Conservation (phyloP, 352 stramenopile species). For the Globisporangium acanthophoron region DNA sequence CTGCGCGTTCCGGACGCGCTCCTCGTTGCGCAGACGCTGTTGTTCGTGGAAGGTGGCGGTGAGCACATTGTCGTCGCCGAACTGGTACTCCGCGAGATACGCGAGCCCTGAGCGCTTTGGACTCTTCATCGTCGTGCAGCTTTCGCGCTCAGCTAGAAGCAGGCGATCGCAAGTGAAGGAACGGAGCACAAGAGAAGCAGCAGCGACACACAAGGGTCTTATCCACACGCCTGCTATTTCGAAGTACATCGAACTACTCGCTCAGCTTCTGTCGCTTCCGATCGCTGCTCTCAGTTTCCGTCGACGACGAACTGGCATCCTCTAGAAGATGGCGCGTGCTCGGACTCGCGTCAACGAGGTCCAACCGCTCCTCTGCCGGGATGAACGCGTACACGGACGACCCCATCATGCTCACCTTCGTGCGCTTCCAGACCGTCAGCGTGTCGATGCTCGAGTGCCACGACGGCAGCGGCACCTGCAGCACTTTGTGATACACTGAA, state of each 20-base stretch:
- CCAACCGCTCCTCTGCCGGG: conserved; percentile 62
- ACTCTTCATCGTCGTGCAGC: conserved; percentile 30
- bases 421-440: conserved; percentile 93
- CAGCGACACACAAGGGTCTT: too few relatives aligned
- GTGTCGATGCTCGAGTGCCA: conserved; percentile 93
- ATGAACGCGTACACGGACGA: conserved; percentile 75
- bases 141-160: too few relatives aligned
- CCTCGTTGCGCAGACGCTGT: conserved; percentile 35
- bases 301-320: not conserved
- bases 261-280: not conserved
- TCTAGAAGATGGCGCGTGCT: conserved; percentile 64
- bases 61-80: conserved; percentile 54
- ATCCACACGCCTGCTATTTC: too few relatives aligned
- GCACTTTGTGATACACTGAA: conserved; percentile 91
- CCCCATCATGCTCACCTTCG: conserved; percentile 85
- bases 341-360: conserved; percentile 53
- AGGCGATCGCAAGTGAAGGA: not conserved
- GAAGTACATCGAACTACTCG: too few relatives aligned
- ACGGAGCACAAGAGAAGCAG: not conserved
- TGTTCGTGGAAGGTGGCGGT: conserved; percentile 46
- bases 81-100: conserved; percentile 63
- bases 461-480: conserved; percentile 87
- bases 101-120: conserved; percentile 32
- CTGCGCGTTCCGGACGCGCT: conserved; percentile 39
- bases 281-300: not conserved